A percentile compares a stretch with the other conserved stretches of the same genome.
Conservation (phyloP, 75 land plant genomes). For the Cunninghamia lanceolata region DNA sequence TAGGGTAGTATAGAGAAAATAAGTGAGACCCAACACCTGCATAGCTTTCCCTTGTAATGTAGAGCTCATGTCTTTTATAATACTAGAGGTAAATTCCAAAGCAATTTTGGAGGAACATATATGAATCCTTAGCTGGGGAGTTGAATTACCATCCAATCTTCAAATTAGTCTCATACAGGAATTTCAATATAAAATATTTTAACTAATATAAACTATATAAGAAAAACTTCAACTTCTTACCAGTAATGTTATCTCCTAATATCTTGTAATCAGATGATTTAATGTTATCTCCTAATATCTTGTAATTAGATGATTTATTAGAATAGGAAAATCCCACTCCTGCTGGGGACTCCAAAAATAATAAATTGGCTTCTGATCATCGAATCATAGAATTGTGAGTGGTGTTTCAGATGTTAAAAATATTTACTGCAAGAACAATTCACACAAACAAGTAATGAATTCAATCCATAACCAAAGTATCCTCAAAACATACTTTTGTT, state of each 20-base stretch:
- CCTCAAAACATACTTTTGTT: too few relatives aligned
- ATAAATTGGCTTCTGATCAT: too few relatives aligned
- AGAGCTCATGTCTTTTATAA: conserved; percentile 67
- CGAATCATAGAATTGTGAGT: background rate
- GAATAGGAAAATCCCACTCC: conserved; percentile 3
- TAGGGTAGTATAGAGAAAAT: too few relatives aligned
- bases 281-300: background rate
- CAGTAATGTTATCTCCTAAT: background rate
- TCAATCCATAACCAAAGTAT: too few relatives aligned
- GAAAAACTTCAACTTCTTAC: background rate
- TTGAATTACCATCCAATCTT: background rate
- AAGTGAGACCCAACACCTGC: conserved; percentile 42
- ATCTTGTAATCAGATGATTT: background rate
- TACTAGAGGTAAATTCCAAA: conserved; percentile 8
- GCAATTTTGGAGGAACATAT: too few relatives aligned
- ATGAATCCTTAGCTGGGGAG: conserved; percentile 37
- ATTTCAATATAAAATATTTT: too few relatives aligned
- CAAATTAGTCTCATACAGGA: too few relatives aligned
- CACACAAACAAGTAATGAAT: conserved; percentile 49
- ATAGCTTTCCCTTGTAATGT: conserved; percentile 87
- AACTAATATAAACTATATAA: too few relatives aligned
- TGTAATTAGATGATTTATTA: background rate
- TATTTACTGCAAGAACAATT: conserved; percentile 67
- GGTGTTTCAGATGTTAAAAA: too few relatives aligned
- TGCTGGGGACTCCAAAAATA: too few relatives aligned